A percentile compares a stretch with the other conserved stretches of the same genome.
Evolutionary conservation across 2,329 filamentous ascomycete genomes (phyloP).

Genomic region (Calonectria ilicicola): DNA sequence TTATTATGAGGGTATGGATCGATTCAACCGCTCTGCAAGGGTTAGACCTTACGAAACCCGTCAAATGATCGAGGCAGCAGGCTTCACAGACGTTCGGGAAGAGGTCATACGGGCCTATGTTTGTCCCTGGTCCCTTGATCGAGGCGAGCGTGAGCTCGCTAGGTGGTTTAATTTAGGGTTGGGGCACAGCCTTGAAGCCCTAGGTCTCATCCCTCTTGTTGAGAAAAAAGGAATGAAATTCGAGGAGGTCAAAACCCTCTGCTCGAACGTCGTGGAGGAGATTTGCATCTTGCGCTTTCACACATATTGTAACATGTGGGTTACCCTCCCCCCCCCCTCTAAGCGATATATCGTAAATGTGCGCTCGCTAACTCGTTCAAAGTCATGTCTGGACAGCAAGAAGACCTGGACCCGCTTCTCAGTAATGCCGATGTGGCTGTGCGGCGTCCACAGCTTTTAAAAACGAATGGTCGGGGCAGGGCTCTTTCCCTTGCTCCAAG

Average conservation of each 20-base stretch:
- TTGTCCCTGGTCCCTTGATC: constrained; percentile 78
- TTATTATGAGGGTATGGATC: constrained; percentile 75
- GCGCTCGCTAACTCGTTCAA: not conserved
- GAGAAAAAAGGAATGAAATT: constrained; percentile 58
- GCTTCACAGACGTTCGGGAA: constrained; percentile 85
- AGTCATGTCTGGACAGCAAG: constrained; percentile 44
- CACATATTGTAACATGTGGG: constrained; percentile 83
- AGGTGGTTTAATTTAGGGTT: constrained; percentile 88
- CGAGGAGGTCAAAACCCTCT: constrained; percentile 72
- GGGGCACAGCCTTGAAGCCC: constrained; percentile 77
- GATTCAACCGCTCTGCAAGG: constrained; percentile 74
- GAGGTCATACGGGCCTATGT: constrained; percentile 76
- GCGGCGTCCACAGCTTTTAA: constrained; percentile 2
- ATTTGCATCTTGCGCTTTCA: constrained; percentile 76
- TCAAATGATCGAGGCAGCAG: constrained; percentile 73
- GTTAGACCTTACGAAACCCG: constrained; percentile 63
- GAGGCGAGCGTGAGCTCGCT: constrained; percentile 75
- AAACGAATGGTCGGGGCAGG: constrained; percentile 4
- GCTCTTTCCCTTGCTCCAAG: not conserved
- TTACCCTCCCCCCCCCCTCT: constrained; percentile 39
- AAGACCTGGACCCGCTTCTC: constrained; percentile 34
- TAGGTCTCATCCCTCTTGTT: constrained; percentile 80
- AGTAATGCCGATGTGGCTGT: constrained; percentile 29
- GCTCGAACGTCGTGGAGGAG: constrained; percentile 73
- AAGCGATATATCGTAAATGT: not conserved